These are phyloP conservation scores for Pseudogymnoascus sp. DNA, from an alignment of 2,329 filamentous ascomycete genomes.

Conservation along the genomic window DNA sequence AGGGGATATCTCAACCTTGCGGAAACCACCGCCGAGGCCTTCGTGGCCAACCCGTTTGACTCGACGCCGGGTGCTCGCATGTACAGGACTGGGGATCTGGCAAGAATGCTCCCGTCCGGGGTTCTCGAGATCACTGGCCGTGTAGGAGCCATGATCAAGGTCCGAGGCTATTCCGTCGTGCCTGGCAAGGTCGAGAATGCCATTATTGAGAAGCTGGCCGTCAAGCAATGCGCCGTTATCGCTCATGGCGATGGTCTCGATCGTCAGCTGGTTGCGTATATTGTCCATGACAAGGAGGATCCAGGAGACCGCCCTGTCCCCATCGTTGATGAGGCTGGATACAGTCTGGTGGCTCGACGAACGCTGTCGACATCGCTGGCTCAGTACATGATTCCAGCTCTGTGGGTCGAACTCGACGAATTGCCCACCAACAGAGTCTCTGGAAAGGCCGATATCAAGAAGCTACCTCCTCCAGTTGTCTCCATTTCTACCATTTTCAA, in stretches of 20 bases:
- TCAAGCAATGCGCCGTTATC: constrained; percentile 63
- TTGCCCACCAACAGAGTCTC: constrained; percentile 72
- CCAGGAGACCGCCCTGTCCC: constrained; percentile 50
- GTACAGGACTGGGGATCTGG: constrained; percentile 82
- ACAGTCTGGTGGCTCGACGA: constrained; percentile 61
- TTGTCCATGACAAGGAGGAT: constrained; percentile 59
- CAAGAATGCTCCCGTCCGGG: constrained; percentile 69
- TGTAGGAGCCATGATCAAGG: constrained; percentile 82
- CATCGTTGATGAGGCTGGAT: constrained; percentile 61
- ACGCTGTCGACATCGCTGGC: constrained; percentile 60
- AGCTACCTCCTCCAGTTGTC: constrained; percentile 56
- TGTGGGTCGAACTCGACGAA: constrained; percentile 66
- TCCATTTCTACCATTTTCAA: constrained; percentile 35
- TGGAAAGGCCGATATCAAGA: constrained; percentile 68
- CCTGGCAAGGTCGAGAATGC: constrained; percentile 69
- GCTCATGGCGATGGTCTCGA: constrained; percentile 71
- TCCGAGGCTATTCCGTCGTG: constrained; percentile 79
- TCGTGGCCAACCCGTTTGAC: constrained; percentile 59
- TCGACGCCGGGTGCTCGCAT: constrained; percentile 53
- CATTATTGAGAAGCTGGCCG: constrained; percentile 61
- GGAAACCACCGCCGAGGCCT: constrained; percentile 67
- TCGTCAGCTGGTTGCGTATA: constrained; percentile 67
- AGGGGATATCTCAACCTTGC: constrained; percentile 73
- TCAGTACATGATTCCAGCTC: constrained; percentile 73
- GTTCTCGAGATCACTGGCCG: constrained; percentile 81